Conservation (phyloP, 106 monocot genomes). For the Dioscorea alata region DNA sequence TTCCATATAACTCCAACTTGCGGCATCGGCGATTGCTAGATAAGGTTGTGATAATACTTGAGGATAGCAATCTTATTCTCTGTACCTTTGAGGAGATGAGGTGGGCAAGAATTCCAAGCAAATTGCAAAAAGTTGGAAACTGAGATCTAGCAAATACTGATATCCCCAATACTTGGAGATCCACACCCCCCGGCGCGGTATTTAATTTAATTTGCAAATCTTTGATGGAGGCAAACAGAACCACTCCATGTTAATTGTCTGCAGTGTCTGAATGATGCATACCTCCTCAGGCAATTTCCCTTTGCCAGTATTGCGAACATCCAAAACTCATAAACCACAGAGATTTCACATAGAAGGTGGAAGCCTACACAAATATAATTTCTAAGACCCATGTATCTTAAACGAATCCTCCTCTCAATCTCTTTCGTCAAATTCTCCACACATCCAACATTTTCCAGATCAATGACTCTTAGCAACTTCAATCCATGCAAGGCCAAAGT, state of each 20-base stretch:
- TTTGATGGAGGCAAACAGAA: neutral
- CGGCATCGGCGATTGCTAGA: neutral
- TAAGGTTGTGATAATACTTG: neutral
- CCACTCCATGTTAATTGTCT: neutral
- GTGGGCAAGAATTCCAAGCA: neutral
- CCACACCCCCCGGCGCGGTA: neutral
- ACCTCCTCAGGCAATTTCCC: neutral
- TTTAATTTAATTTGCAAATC: neutral
- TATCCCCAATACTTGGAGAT: neutral
- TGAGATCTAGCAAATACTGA: neutral
- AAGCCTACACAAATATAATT: neutral
- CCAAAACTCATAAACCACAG: neutral
- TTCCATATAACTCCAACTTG: neutral
- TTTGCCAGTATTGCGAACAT: neutral
- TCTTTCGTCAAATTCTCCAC: neutral
- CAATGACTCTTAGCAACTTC: conserved; percentile 14
- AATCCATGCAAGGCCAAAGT: neutral
- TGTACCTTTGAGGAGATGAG: neutral
- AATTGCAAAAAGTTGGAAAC: too few relatives aligned
- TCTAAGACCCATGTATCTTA: conserved; percentile 14
- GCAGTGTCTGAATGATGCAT: neutral
- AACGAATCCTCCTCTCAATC: neutral
- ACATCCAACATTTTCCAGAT: conserved; percentile 8
- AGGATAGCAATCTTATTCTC: neutral
- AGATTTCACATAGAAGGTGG: neutral